Evolutionary conservation across 2,329 filamentous ascomycete species (phyloP).

Genomic region (Alternaria sp.): DNA sequence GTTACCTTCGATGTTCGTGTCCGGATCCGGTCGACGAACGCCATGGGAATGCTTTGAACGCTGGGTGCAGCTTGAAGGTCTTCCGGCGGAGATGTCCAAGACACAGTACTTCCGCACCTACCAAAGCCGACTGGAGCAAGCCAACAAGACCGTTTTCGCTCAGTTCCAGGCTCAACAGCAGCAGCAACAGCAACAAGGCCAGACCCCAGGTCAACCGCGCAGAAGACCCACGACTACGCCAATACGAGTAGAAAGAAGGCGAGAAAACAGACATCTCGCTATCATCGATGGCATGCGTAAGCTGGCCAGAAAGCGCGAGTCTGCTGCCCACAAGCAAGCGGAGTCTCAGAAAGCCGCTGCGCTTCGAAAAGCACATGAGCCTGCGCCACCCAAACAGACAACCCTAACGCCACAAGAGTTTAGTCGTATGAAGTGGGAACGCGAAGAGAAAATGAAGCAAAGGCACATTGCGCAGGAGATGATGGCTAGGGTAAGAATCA

Average conservation of each 20-base stretch:
- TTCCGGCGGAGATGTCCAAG: slow-evolving; percentile 92
- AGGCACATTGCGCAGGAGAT: slow-evolving; percentile 65
- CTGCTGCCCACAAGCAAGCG: slow-evolving; percentile 82
- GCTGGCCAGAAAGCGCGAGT: slow-evolving; percentile 91
- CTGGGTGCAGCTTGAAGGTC: slow-evolving; percentile 89
- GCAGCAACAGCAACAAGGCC: slow-evolving; percentile 61
- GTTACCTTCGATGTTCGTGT: slow-evolving; percentile 76
- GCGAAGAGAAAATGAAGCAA: slow-evolving; percentile 70
- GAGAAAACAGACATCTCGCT: slow-evolving; percentile 84
- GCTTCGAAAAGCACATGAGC: slow-evolving; percentile 80
- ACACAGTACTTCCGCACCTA: slow-evolving; percentile 91
- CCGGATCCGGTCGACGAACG: slow-evolving; percentile 85
- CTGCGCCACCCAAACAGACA: slow-evolving; percentile 62
- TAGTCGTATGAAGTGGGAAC: slow-evolving; percentile 85
- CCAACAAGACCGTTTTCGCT: slow-evolving; percentile 64
- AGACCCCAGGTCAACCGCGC: slow-evolving; percentile 59
- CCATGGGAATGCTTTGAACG: slow-evolving; percentile 99
- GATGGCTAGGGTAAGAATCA: slow-evolving; percentile 52
- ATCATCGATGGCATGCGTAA: slow-evolving; percentile 96
- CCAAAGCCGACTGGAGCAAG: slow-evolving; percentile 67
- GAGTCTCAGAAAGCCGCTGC: slow-evolving; percentile 73
- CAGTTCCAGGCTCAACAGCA: slow-evolving; percentile 63
- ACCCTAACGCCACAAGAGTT: slow-evolving; percentile 83
- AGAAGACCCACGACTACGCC: slow-evolving; percentile 74
- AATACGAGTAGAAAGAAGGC: slow-evolving; percentile 82